A percentile compares a stretch with the other conserved stretches of the same genome.
Conservation (phyloP, 176 grass and related monocot species). For the Tuctoria greenei region DNA sequence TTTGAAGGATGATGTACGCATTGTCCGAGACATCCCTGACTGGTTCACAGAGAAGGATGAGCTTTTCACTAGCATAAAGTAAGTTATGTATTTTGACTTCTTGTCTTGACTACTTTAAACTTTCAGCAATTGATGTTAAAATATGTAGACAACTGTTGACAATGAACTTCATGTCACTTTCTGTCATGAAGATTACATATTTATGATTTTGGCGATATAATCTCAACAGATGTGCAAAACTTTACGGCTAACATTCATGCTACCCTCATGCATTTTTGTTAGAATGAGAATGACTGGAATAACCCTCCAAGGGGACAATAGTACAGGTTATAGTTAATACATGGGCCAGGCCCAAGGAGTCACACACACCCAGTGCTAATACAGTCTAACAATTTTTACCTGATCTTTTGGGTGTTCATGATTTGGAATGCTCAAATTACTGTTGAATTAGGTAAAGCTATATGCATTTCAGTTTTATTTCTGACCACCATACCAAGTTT, state of each 20-base stretch:
- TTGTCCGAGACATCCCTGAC: constrained; percentile 69
- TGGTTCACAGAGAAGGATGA: constrained; percentile 87
- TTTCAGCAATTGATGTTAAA: constrained; percentile 13
- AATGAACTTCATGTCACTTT: not conserved
- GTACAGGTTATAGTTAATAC: too few species aligned
- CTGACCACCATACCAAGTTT: not conserved
- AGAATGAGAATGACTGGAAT: too few species aligned
- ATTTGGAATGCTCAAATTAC: constrained; percentile 5
- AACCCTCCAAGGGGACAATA: too few species aligned
- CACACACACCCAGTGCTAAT: too few species aligned
- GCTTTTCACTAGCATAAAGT: constrained; percentile 85
- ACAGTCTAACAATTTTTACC: too few species aligned
- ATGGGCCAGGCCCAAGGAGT: too few species aligned
- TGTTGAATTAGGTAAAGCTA: not conserved
- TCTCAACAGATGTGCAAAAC: not conserved
- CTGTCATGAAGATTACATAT: not conserved
- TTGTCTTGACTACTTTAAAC: not conserved
- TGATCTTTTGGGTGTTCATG: not conserved
- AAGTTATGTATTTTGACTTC: not conserved
- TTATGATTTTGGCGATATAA: not conserved
- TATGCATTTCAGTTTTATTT: not conserved
- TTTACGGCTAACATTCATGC: not conserved
- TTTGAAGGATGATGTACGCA: constrained; percentile 77
- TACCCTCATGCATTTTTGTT: too few species aligned
- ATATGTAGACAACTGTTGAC: not conserved